Conservation (phyloP, 192 early-diverging fungal species). For the Lobosporangium transversale region DNA sequence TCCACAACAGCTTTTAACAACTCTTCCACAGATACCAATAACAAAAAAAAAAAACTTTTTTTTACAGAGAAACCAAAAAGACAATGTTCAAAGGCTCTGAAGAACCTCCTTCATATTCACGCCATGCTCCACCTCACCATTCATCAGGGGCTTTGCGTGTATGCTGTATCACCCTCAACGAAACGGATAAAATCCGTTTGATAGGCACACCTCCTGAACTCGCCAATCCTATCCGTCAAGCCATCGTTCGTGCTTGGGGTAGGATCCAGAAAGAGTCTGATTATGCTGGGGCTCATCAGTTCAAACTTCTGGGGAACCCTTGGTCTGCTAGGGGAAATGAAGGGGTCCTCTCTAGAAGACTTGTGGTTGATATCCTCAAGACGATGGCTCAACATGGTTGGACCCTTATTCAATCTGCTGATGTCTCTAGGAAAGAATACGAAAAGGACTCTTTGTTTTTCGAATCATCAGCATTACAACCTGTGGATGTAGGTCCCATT, state of each 20-base stretch:
- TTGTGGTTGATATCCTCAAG: constrained; percentile 11
- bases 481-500: not conserved
- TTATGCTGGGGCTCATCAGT: constrained; percentile 15
- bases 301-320: constrained; percentile 33
- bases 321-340: constrained; percentile 24
- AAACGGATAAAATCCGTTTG: constrained; percentile 33
- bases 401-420: constrained; percentile 36
- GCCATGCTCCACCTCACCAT: too few relatives aligned
- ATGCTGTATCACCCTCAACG: constrained; percentile 28
- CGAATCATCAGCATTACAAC: not conserved
- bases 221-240: not conserved
- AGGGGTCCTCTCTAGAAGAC: constrained; percentile 11
- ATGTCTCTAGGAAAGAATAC: constrained; percentile 19
- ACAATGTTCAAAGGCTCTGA: too few relatives aligned
- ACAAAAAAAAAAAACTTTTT: too few relatives aligned
- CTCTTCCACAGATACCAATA: too few relatives aligned
- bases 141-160: not conserved
- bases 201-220: constrained; percentile 18
- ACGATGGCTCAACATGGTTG: constrained; percentile 28
- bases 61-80: too few relatives aligned
- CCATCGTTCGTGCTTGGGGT: constrained; percentile 22
- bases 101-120: too few relatives aligned
- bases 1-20: too few relatives aligned
- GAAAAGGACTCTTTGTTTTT: constrained; percentile 36
- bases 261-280: constrained; percentile 14